phyloP scores from a whole-genome alignment of 2,329 filamentous ascomycete genomes.

The Tetracladium maxilliforme region DNA sequence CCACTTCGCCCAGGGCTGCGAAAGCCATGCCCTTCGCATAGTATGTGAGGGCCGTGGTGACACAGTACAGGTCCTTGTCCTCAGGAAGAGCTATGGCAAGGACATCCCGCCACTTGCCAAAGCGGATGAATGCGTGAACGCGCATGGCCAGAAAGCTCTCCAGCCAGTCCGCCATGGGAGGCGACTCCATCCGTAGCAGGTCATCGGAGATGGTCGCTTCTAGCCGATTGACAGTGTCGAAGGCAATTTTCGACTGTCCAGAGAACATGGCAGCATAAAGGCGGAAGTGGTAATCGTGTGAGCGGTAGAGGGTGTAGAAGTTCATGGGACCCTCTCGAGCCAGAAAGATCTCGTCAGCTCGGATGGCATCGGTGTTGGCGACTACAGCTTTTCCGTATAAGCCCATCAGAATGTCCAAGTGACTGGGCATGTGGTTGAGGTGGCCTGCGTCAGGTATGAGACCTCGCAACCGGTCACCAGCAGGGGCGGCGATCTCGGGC shows the following conservation, averaged over 20 bases:
- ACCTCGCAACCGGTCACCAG: slow-evolving; percentile 45
- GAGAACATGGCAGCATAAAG: slow-evolving; percentile 71
- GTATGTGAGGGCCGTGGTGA: slow-evolving; percentile 51
- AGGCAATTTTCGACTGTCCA: slow-evolving; percentile 44
- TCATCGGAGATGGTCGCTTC: slow-evolving; percentile 48
- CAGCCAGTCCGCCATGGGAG: slow-evolving; percentile 68
- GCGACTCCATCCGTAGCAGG: slow-evolving; percentile 46
- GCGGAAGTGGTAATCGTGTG: slow-evolving; percentile 61
- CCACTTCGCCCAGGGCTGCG: slow-evolving; percentile 39
- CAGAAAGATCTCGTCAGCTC: slow-evolving; percentile 54
- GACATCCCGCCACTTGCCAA: slow-evolving; percentile 58
- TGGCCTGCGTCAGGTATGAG: slow-evolving; percentile 58
- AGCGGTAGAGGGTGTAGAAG: slow-evolving; percentile 66
- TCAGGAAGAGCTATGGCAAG: slow-evolving; percentile 36
- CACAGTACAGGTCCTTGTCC: slow-evolving; percentile 48
- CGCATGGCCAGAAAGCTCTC: slow-evolving; percentile 56
- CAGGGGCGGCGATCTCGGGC: slow-evolving; percentile 45
- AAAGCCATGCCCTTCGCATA: slow-evolving; percentile 56
- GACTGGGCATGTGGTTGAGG: slow-evolving; percentile 62
- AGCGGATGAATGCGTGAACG: slow-evolving; percentile 57
- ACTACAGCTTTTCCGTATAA: slow-evolving; percentile 53
- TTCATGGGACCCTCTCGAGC: slow-evolving; percentile 42
- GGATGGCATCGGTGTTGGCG: slow-evolving; percentile 52
- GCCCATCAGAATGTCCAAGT: slow-evolving; percentile 60
- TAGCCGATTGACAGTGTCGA: slow-evolving; percentile 43